Conservation (phyloP, 2,329 filamentous ascomycete genomes). For the Cadophora luteo-olivacea region DNA sequence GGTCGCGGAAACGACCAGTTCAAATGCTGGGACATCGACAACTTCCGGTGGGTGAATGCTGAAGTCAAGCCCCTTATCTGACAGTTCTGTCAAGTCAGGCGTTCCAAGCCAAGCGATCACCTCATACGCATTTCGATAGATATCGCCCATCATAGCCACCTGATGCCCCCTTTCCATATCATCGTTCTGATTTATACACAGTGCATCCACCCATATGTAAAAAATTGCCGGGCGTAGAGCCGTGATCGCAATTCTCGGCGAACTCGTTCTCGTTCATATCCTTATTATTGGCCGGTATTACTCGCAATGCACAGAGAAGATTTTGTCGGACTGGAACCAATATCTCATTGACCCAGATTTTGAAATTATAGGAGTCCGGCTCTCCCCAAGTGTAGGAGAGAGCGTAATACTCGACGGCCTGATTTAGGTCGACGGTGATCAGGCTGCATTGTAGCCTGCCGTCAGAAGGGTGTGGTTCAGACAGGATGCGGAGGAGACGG, state of each 20-base stretch:
- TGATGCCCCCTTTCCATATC: not conserved
- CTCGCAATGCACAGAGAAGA: not conserved
- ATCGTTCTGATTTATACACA: conserved; percentile 13
- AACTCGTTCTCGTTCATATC: not conserved
- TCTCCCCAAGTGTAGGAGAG: not conserved
- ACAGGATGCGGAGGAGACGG: not conserved
- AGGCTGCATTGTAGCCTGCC: not conserved
- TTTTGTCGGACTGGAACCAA: not conserved
- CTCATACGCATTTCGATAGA: not conserved
- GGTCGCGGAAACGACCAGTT: not conserved
- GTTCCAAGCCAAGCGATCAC: conserved; percentile 6
- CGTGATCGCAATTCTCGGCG: not conserved
- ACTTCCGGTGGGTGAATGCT: not conserved
- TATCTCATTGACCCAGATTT: not conserved
- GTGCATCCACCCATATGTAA: conserved; percentile 4
- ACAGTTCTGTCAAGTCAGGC: not conserved
- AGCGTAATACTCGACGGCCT: not conserved
- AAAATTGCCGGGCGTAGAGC: not conserved
- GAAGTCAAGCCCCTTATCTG: not conserved
- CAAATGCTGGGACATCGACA: not conserved
- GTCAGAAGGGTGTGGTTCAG: not conserved
- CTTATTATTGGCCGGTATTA: not conserved
- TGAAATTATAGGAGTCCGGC: not conserved
- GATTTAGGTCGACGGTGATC: not conserved
- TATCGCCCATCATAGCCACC: conserved; percentile 2